Evolutionary conservation across 2,329 filamentous ascomycete species (phyloP).

Genomic region (Cordyceps tenuipes): DNA sequence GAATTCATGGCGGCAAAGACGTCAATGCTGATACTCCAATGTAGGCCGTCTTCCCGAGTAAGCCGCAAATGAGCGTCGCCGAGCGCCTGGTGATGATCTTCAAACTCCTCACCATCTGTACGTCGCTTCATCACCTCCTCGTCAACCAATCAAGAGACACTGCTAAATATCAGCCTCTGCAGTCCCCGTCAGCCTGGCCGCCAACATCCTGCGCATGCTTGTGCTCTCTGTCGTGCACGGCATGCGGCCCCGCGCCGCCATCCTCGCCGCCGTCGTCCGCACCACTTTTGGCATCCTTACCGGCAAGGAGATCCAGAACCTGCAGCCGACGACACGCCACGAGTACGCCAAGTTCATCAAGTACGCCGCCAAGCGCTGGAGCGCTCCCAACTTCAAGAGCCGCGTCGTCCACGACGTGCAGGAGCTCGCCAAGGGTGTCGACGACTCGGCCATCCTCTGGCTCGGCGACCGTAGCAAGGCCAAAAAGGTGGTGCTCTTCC

Average conservation of each 20-base stretch:
- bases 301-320: conserved; percentile 18
- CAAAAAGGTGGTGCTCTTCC: conserved; percentile 21
- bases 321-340: conserved; percentile 14
- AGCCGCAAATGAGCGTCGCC: conserved; percentile 16
- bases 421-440: conserved; percentile 12
- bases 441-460: conserved; percentile 20
- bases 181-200: conserved; percentile 13
- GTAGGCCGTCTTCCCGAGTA: conserved; percentile 11
- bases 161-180: not conserved
- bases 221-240: conserved; percentile 15
- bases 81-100: conserved; percentile 14
- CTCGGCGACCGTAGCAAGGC: conserved; percentile 21
- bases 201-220: conserved; percentile 12
- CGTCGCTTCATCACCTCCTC: not conserved
- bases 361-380: conserved; percentile 13
- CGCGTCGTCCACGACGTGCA: conserved; percentile 16
- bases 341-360: conserved; percentile 19
- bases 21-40: not conserved
- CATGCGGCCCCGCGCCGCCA: conserved; percentile 13
- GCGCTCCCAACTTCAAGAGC: conserved; percentile 11
- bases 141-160: not conserved
- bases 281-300: conserved; percentile 16
- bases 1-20: not conserved
- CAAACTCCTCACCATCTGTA: conserved; percentile 15
- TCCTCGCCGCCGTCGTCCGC: conserved; percentile 14